Base-by-base conservation (phyloP, 179 eudicot genomes). In the Heliamphora pulchella region DNA sequence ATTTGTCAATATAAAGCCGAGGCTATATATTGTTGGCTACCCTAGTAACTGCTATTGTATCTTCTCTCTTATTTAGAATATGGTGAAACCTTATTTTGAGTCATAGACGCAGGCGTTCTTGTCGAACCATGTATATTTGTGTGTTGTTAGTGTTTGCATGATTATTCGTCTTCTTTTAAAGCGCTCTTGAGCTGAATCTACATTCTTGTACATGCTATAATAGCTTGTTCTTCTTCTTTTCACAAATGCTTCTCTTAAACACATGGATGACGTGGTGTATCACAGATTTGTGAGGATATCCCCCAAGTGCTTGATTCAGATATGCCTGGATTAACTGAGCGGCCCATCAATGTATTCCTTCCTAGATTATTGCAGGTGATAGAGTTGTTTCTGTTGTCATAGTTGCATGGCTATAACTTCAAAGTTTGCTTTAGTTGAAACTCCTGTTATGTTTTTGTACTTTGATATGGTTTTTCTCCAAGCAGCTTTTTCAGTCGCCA, bases 251-350 rank as follows among this genome's bases (percentile, higher is more conserved):
- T 80, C 50, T 22, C 8, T 54, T 51, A 66, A 48, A 77, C 48
- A 31, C 20, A 54, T 51, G 50, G 43, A 55, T 66, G 77, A 18
- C 74, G 10, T 65, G 50, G 58, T 78, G 76, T 50, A 11, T 58
- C n/a, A 71, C 86, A 96, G 99, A 90, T 96, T 59, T 93, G 99
- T 85, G 99, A 96, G 84, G 99, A 96, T 83, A 83, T 89, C 46
- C 99, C 99, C 22, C 98, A 93, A 87, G 87, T 94, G 83, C 94
- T 96, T 78, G 98, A 96, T 85, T 87, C 96, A 75, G 99, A 96
- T 71, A 89, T 89, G 76, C 88, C 99, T 54, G 98, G 97, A 80
- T 84, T 89, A 91, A 80, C 90, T 68, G 98, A 96, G 81, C 88
- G 97, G 31, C 99, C 99, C 74, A 94, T 96, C 81, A 91, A 91